Base-by-base conservation (phyloP, 495 filamentous ascomycete genomes). In the Aspergillus nanangensis region DNA sequence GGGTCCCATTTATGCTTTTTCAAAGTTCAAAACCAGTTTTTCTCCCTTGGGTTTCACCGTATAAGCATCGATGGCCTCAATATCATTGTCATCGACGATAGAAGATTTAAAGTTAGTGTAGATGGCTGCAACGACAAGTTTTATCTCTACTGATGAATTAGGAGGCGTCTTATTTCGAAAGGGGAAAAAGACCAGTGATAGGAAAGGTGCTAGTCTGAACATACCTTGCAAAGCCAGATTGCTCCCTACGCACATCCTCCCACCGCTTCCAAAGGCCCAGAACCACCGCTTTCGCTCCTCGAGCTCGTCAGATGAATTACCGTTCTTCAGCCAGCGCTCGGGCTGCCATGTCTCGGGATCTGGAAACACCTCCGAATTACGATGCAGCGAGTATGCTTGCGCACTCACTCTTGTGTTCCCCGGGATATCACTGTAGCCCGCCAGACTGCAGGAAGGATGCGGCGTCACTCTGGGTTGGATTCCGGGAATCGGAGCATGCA, bases 201-300 rank as follows among this genome's bases (percentile, higher is more conserved):
- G n/a, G n/a, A 23, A 39, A 39, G 1, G 21, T 39, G n/a, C n/a
- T 5, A 7, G 65, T 5, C 22, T 2, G 21, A 25, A 31, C 72
- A 49, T 66, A 88, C 85, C 82, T 61, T 87, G 81, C 67, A 90
- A 73, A 11, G 88, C 87, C 40, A 94, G 79, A 65, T 92, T 85
- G 34, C 80, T 87, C 4, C 88, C 88, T 8, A 93, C 74, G 52
- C 88, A 94, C 88, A 92, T 93, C 44, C 88, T 66, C 0, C 87
- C 86, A 1, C 88, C 88, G 42, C 82, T 88, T 3, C 85, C 81
- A 67, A 94, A 94, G 0, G 87, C 87, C 88, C 88, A 94, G 60
- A 91, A 91, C 72, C 82, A 84, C 22, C 84, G 67, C 36, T 75
- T 67, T 57, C 79, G 74, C 55, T 86, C 81, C 45, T 69, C 72